Conservation (phyloP, 1,284 basidiomycete genomes). For the Moesziomyces globuligerus region DNA sequence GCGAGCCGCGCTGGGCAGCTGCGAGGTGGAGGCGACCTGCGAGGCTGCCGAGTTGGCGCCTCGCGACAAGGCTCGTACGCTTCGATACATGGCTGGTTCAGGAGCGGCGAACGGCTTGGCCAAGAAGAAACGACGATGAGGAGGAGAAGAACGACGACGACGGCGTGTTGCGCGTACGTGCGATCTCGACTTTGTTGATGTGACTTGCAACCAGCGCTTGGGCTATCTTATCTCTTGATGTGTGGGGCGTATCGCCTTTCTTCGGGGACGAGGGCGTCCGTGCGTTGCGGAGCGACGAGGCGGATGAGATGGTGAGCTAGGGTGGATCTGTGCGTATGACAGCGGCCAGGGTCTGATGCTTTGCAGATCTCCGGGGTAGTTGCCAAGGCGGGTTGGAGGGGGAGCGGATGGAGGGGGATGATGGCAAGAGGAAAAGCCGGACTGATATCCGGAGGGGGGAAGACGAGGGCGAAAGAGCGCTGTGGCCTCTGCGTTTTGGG, state of each 20-base stretch:
- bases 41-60: constrained; percentile 35
- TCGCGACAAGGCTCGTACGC: constrained; percentile 41
- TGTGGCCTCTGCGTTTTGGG: no score
- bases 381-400: constrained; percentile 17
- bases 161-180: neutral
- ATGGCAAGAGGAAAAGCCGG: constrained; percentile 26
- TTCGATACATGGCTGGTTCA: constrained; percentile 41
- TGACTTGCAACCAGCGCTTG: no score
- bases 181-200: no score
- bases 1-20: constrained; percentile 24
- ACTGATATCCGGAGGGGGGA: constrained; percentile 40
- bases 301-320: constrained; percentile 9
- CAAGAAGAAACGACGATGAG: neutral
- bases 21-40: constrained; percentile 40
- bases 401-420: constrained; percentile 12
- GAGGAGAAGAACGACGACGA: neutral
- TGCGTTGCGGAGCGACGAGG: constrained; percentile 14
- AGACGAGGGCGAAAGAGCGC: neutral
- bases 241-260: no score
- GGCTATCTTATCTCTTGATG: no score
- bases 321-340: constrained; percentile 26
- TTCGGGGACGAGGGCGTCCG: constrained; percentile 7
- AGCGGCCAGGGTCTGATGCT: constrained; percentile 17
- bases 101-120: constrained; percentile 15
- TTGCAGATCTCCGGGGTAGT: constrained; percentile 40